Conservation (phyloP, 441 rosid species). For the Pelargonium cotyledonis region DNA sequence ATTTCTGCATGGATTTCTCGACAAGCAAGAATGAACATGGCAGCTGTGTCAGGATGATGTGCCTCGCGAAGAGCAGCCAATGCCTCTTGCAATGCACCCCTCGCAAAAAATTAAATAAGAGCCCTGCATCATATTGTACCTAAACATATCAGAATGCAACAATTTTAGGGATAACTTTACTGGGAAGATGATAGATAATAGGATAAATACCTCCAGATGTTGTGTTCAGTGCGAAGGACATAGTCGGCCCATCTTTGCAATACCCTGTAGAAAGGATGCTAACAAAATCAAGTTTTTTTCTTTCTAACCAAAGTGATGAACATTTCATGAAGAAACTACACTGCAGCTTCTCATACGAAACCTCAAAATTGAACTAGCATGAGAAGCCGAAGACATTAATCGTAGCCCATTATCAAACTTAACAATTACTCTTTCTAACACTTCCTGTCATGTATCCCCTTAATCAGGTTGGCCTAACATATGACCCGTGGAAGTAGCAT, state of each 20-base stretch:
- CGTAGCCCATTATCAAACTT: too few species aligned
- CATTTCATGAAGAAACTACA: background rate
- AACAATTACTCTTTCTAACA: too few species aligned
- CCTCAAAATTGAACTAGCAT: too few species aligned
- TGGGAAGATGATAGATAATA: background rate
- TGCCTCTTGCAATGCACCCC: slow-evolving; percentile 86
- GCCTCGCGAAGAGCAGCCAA: slow-evolving; percentile 73
- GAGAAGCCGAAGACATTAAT: too few species aligned
- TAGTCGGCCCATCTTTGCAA: slow-evolving; percentile 92
- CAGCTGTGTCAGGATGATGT: slow-evolving; percentile 86
- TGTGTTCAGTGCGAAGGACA: slow-evolving; percentile 68
- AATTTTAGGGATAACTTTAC: background rate
- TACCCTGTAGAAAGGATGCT: slow-evolving; percentile 47
- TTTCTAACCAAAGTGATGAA: background rate
- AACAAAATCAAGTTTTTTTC: background rate
- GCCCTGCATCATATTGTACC: slow-evolving; percentile 46
- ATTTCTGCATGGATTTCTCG: slow-evolving; percentile 60
- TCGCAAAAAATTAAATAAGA: slow-evolving; percentile 80
- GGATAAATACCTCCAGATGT: slow-evolving; percentile 70
- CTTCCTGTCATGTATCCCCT: too few species aligned
- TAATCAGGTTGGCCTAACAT: too few species aligned
- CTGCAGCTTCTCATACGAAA: too few species aligned
- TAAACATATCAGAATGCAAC: background rate
- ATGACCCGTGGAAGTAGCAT: too few species aligned
- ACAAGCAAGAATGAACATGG: slow-evolving; percentile 91